A percentile compares a stretch with the other conserved stretches of the same genome.
These are phyloP conservation scores for Akebia trifoliata DNA, from an alignment of 164 flowering plant species.

Conservation along the genomic window DNA sequence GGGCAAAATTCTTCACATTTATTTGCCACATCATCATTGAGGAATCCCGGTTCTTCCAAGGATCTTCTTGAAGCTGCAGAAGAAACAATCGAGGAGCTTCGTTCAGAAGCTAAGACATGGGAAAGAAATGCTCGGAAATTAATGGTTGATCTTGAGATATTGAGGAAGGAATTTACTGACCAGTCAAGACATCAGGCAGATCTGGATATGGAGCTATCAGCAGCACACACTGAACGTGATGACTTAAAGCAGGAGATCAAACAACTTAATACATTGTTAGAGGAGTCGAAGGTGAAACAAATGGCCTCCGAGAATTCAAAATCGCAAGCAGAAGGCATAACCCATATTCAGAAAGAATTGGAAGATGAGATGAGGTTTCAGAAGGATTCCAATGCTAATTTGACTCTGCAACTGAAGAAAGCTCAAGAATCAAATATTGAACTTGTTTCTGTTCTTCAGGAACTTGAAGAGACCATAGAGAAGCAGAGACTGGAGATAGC, in stretches of 20 bases:
- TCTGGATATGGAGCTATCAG: slow-evolving; percentile 60
- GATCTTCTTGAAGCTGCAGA: slow-evolving; percentile 64
- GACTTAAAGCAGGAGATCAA: slow-evolving; percentile 57
- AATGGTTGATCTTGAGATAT: slow-evolving; percentile 54
- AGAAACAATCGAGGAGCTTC: slow-evolving; percentile 58
- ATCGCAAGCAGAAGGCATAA: slow-evolving; percentile 21
- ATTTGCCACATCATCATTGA: slow-evolving; percentile 29
- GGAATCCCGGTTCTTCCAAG: slow-evolving; percentile 37
- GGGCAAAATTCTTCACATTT: slow-evolving; percentile 18
- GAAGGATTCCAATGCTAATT: slow-evolving; percentile 51
- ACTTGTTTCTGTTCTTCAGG: slow-evolving; percentile 80
- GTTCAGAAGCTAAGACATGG: slow-evolving; percentile 76
- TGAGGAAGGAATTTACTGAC: slow-evolving; percentile 50
- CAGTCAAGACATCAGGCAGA: slow-evolving; percentile 47
- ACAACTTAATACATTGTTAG: slow-evolving; percentile 33
- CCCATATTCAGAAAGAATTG: slow-evolving; percentile 40
- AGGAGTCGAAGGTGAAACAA: slow-evolving; percentile 32
- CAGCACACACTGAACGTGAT: slow-evolving; percentile 53
- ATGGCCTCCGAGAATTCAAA: slow-evolving; percentile 21
- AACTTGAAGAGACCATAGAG: slow-evolving; percentile 69
- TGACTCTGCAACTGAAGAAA: slow-evolving; percentile 52
- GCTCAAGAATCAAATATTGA: slow-evolving; percentile 85
- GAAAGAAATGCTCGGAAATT: slow-evolving; percentile 70
- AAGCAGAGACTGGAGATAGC: slow-evolving; percentile 65
- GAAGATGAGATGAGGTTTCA: slow-evolving; percentile 55